Percentiles rank a stretch among this genome's conserved stretches.
Conservation (phyloP, 164 flowering plant species). For the Dillenia suffruticosa region DNA sequence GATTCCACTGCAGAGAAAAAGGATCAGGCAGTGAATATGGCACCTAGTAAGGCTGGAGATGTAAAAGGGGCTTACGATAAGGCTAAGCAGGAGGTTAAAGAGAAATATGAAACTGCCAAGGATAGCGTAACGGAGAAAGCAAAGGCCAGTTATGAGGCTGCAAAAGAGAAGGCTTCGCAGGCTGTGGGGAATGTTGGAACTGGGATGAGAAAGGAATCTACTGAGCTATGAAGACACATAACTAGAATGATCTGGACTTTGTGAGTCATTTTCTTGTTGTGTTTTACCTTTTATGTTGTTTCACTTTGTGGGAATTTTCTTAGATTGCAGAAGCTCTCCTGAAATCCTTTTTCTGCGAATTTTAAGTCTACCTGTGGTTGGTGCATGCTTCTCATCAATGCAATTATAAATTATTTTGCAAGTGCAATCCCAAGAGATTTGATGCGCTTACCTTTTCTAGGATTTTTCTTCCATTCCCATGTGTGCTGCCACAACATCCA, state of each 20-base stretch:
- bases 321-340: no score
- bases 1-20: not conserved
- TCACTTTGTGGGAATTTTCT: no score
- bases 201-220: constrained; percentile 14
- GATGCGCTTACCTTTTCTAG: no score
- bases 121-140: constrained; percentile 26
- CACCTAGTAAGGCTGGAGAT: constrained; percentile 5
- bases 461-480: no score
- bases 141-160: constrained; percentile 33
- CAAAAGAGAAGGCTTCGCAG: constrained; percentile 43
- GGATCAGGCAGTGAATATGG: not conserved
- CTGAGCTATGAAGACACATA: constrained; percentile 21
- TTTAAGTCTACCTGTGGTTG: no score
- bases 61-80: constrained; percentile 8
- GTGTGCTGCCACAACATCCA: no score
- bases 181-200: constrained; percentile 37
- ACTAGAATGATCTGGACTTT: not conserved
- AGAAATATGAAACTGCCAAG: constrained; percentile 16
- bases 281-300: no score
- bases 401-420: no score
- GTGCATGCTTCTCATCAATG: no score
- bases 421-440: no score
- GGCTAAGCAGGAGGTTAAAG: not conserved
- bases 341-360: no score
- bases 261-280: constrained; percentile 1